Conservation (phyloP, 2,329 filamentous ascomycete species). For the Purpureocillium takamizusanense region DNA sequence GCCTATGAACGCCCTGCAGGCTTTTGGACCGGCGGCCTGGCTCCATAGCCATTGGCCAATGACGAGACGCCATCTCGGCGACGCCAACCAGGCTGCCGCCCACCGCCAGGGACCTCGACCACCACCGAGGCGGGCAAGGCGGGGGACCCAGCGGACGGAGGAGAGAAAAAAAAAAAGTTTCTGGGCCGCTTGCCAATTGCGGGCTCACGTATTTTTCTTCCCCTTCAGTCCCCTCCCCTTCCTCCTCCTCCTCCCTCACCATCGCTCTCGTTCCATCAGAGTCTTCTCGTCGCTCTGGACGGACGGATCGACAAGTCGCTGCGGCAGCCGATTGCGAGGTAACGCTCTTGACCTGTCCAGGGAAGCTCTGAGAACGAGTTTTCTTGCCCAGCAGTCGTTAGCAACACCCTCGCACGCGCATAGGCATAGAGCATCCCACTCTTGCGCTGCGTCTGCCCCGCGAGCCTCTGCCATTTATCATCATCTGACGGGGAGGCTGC, state of each 20-base stretch:
- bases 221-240: no score
- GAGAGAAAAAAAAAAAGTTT: neutral
- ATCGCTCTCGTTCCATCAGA: neutral
- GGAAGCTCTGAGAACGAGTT: slow-evolving; percentile 29
- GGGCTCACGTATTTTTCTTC: no score
- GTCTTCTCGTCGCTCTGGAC: neutral
- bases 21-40: neutral
- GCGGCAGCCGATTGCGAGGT: slow-evolving; percentile 28
- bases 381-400: slow-evolving; percentile 24
- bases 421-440: slow-evolving; percentile 5
- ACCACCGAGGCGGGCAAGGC: neutral
- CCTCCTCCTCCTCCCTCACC: neutral
- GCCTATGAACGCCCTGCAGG: no score
- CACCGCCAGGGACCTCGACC: neutral
- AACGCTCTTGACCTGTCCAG: slow-evolving; percentile 25
- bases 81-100: neutral
- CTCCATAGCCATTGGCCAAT: slow-evolving; percentile 15
- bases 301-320: slow-evolving; percentile 8
- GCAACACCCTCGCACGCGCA: slow-evolving; percentile 16
- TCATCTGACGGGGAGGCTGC: no score
- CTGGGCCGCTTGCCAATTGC: no score
- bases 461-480: slow-evolving; percentile 4
- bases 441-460: slow-evolving; percentile 19
- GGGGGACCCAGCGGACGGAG: neutral
- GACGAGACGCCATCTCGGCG: neutral